phyloP scores from a whole-genome alignment of 73 alveolate species.

The Tetrahymena malaccensis region DNA sequence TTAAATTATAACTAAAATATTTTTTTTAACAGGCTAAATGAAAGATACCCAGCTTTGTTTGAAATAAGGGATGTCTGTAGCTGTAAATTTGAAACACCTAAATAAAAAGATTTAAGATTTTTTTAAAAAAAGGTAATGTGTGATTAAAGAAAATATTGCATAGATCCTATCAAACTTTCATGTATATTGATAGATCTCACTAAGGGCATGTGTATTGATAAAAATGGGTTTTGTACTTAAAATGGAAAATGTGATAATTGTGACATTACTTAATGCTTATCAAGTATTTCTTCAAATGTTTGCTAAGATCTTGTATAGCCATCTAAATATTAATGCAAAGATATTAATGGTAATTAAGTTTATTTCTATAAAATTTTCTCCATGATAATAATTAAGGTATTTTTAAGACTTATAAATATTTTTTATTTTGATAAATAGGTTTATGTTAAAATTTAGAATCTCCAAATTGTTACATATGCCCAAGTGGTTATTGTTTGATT shows the following conservation, averaged over 20 bases:
- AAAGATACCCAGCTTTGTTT: neutral
- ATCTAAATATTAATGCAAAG: neutral
- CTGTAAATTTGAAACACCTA: neutral
- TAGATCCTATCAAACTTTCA: neutral
- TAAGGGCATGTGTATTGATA: neutral
- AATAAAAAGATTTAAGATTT: too few species aligned
- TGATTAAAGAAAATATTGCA: neutral
- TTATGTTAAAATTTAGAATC: neutral
- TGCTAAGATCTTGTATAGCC: neutral
- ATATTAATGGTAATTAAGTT: neutral
- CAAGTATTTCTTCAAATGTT: neutral
- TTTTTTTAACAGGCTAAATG: neutral
- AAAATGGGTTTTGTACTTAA: neutral
- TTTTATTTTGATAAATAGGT: too few species aligned
- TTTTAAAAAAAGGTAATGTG: neutral
- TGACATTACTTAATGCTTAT: neutral
- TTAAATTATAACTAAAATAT: too few species aligned
- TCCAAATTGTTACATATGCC: neutral
- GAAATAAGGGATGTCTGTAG: neutral
- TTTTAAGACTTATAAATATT: too few species aligned
- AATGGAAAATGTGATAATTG: neutral
- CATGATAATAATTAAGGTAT: too few species aligned
- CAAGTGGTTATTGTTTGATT: neutral
- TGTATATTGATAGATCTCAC: neutral
- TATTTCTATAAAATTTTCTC: too few species aligned